Evolutionary conservation across 129 eudicot genomes (phyloP), one percentile per base, ranked within the genome.

Genomic region (Dittrichia graveolens): DNA sequence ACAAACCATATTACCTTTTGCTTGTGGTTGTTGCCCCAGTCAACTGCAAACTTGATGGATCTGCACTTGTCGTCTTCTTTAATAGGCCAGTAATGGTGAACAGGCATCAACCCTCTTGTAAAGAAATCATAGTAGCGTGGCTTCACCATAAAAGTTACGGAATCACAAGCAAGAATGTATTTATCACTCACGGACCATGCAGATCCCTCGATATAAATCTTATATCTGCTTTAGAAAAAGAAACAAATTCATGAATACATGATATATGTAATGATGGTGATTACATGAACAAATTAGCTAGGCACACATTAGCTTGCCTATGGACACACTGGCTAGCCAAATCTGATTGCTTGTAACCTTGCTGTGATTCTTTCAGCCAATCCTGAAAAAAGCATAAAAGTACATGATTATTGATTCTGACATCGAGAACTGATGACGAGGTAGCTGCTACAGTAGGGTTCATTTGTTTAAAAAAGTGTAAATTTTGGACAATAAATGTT

Each of bases 171-270:
- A 44, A 93, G 76, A 65, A 93, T 93, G 43, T 93, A 93, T 67
- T 93, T 93, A 69, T 93, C 71, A 43, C 98, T 93, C 31, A 93
- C 98, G 0, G 98, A 93, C 98, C 98, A 93, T 56, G 92, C 81
- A 14, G 80, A 71, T 54, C 98, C 98, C 86, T 93, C 98, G 2
- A 79, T 81, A 53, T 93, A 93, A 11, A 93, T 87, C 81, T 93
- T 94, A 78, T 90, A 94, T 77, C 98, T 94, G 78, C 62, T 67
- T 67, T 5, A 3, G 12, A 74, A 44, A 47, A 62, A 46, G 15
- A 63, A 56, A 15, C 4, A 54, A 58, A 46, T 52, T 50, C 5
- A 45, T 43, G 0, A 57, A 69, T 61, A 48, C 45, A 67, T 24
- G 67, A 8, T 41, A 63, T 15, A 8, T 41, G 56, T 15, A 46